Base-by-base conservation (phyloP, 2,329 filamentous ascomycete genomes). In the Fusarium sp. region DNA sequence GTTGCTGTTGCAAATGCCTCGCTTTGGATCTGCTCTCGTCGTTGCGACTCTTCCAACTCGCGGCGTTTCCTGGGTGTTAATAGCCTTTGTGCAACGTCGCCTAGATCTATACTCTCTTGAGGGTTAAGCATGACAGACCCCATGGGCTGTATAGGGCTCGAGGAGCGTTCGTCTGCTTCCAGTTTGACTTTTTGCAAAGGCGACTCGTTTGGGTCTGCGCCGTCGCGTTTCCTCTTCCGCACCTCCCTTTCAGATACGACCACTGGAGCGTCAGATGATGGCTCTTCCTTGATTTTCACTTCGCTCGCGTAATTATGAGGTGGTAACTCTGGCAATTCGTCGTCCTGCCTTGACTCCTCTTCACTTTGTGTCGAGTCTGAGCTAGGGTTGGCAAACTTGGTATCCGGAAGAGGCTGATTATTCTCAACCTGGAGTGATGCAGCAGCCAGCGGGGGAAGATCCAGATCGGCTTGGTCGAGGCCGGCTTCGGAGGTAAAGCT, bases 81-180 rank as follows among this genome's bases (percentile, higher is more conserved):
- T n/a, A 79, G 69, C 38, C 53, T 72, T 30, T 76, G 74, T 10
- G 63, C 73, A 38, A 77, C 75, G 17, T 78, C 75, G 15, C 75
- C 79, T 2, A 91, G 79, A 71, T 91, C 88, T 49, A 90, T 81
- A 53, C 87, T 90, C 50, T 88, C 87, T 39, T 85, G 80, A 1
- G 82, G 78, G 20, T 77, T 69, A 59, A 82, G 60, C 9, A 62
- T 61, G 43, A 56, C 60, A 9, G 70, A 62, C 3, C 67, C 66
- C 5, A 60, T 45, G 4, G 70, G 54, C 17, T 70, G 21, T 20
- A 74, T 50, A n/a, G 76, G 77, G 42, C 77, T 79, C 6, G 74
- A 77, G 7, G 73, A 75, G 26, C 65, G 57, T n/a, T 68, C 69
- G 4, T 39, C 30, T 9, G 55, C 32, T 44, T 87, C 84, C 7